Percentiles rank a stretch among this genome's conserved stretches.
Evolutionary conservation across 768 basidiomycete genomes (phyloP).

Genomic region (Rhodotorula diobovata): DNA sequence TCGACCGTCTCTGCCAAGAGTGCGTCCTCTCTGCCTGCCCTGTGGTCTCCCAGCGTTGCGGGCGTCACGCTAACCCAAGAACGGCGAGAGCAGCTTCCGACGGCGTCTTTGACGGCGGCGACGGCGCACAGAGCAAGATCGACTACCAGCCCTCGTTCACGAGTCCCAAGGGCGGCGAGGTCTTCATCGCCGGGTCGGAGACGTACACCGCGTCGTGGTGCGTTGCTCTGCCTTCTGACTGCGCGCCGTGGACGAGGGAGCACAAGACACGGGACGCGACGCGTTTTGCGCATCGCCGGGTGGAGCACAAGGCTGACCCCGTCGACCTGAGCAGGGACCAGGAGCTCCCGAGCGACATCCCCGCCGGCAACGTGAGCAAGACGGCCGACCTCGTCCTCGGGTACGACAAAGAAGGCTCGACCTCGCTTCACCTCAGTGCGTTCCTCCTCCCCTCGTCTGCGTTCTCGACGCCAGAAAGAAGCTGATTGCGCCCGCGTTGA

Average conservation of each 20-base stretch:
- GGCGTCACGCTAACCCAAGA: not conserved
- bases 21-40: not conserved
- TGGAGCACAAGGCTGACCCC: too few relatives aligned
- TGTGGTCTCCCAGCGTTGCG: not conserved
- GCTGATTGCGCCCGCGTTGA: not conserved
- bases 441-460: too few relatives aligned
- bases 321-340: constrained; percentile 4
- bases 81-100: not conserved
- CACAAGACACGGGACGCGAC: too few relatives aligned
- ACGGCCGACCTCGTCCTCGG: constrained; percentile 25
- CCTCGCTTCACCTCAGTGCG: constrained; percentile 12
- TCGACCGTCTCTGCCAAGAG: not conserved
- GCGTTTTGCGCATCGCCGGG: too few relatives aligned
- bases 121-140: not conserved
- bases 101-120: constrained; percentile 6
- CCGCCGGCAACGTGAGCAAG: not conserved
- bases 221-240: not conserved
- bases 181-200: constrained; percentile 3
- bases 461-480: too few relatives aligned
- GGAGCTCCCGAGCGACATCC: constrained; percentile 5
- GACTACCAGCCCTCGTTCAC: constrained; percentile 30
- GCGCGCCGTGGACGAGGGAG: too few relatives aligned
- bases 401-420: constrained; percentile 9
- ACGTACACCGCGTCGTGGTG: constrained; percentile 23
- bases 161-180: constrained; percentile 20